Evolutionary conservation across 257 asterid genomes (phyloP).

Genomic region (Cynanchum wilfordii): DNA sequence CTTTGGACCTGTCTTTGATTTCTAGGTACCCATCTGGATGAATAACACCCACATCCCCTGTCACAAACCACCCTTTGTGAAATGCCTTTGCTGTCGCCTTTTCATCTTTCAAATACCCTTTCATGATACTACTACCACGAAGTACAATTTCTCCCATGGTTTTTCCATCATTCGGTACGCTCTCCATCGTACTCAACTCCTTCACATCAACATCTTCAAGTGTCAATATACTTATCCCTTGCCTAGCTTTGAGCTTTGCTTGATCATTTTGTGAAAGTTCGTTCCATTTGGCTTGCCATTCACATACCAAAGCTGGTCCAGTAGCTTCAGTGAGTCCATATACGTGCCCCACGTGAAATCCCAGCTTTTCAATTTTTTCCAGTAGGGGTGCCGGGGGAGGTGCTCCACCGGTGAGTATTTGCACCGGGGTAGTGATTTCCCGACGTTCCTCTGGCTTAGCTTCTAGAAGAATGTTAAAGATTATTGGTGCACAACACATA

Average conservation of each 20-base stretch:
- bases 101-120: slow-evolving; percentile 67
- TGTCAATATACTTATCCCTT: slow-evolving; percentile 62
- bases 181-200: slow-evolving; percentile 48
- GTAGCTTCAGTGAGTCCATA: slow-evolving; percentile 92
- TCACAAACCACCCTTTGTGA: slow-evolving; percentile 61
- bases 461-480: slow-evolving; percentile 58
- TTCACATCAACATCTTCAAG: slow-evolving; percentile 70
- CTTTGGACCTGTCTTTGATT: slow-evolving; percentile 80
- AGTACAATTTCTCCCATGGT: slow-evolving; percentile 70
- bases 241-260: slow-evolving; percentile 59
- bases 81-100: slow-evolving; percentile 48
- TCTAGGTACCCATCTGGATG: slow-evolving; percentile 83
- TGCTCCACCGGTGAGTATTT: slow-evolving; percentile 76
- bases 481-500: slow-evolving; percentile 87
- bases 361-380: slow-evolving; percentile 48
- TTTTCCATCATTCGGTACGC: slow-evolving; percentile 59
- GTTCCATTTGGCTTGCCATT: slow-evolving; percentile 60
- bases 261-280: slow-evolving; percentile 28
- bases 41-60: slow-evolving; percentile 82
- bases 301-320: slow-evolving; percentile 84
- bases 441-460: slow-evolving; percentile 54
- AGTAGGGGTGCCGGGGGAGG: slow-evolving; percentile 74
- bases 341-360: slow-evolving; percentile 75
- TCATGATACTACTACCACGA: slow-evolving; percentile 79
- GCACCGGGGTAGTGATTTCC: slow-evolving; percentile 25